Conservation (phyloP, 176 grass and related monocot genomes). For the Puccinellia tenuiflora region DNA sequence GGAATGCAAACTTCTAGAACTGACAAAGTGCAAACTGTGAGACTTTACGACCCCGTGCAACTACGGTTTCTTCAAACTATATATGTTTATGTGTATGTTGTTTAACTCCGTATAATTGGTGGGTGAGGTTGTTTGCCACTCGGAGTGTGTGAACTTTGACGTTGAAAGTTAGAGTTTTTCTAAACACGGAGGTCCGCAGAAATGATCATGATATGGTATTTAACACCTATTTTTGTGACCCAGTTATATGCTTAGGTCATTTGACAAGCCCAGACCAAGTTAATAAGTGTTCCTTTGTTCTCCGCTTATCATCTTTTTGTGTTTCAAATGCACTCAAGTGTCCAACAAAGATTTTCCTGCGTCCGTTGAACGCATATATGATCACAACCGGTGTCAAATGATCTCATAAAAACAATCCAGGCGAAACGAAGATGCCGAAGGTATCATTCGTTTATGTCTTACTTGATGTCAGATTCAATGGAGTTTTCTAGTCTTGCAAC, state of each 20-base stretch:
- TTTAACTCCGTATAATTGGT: background rate
- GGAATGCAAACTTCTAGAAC: background rate
- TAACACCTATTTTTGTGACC: background rate
- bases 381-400: background rate
- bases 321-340: background rate
- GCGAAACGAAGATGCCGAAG: background rate
- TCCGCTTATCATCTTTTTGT: background rate
- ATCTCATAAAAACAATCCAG: background rate
- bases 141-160: background rate
- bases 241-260: conserved; percentile 4
- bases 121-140: conserved; percentile 8
- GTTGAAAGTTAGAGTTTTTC: background rate
- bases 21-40: background rate
- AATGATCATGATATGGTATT: background rate
- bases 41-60: background rate
- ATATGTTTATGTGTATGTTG: background rate
- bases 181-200: background rate
- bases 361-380: background rate
- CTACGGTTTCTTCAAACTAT: background rate
- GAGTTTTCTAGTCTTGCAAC: background rate
- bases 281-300: background rate
- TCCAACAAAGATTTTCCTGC: conserved; percentile 18
- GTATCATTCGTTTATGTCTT: background rate
- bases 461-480: background rate
- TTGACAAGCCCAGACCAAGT: background rate